phyloP scores from a whole-genome alignment of 2,329 filamentous ascomycete genomes.

The Trichocomaceae sp. region DNA sequence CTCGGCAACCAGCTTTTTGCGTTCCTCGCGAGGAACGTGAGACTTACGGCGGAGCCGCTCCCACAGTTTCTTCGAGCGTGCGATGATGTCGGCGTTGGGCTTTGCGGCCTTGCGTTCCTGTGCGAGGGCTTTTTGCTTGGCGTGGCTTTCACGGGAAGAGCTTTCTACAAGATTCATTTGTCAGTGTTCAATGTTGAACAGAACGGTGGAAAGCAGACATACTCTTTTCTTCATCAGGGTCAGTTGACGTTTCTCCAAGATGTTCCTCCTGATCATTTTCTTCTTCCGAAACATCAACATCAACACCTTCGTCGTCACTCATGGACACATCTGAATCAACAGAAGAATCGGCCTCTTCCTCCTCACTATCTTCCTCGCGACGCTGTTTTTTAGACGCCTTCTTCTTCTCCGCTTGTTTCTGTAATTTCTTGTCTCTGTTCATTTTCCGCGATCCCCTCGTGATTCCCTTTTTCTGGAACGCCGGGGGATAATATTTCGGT shows the following conservation, averaged over 20 bases:
- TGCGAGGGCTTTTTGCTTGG: conserved; percentile 82
- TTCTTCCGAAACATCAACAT: conserved; percentile 23
- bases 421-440: conserved; percentile 27
- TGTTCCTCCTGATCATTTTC: conserved; percentile 15
- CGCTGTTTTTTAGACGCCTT: conserved; percentile 26
- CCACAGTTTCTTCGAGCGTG: conserved; percentile 93
- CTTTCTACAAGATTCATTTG: conserved; percentile 45
- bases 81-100: conserved; percentile 82
- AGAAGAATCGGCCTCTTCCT: conserved; percentile 46
- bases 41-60: conserved; percentile 88
- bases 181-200: conserved; percentile 8
- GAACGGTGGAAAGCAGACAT: neutral
- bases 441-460: conserved; percentile 13
- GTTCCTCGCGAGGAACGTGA: conserved; percentile 82
- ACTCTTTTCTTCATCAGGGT: conserved; percentile 7
- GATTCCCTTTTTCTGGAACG: conserved; percentile 10
- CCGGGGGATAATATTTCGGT: conserved; percentile 8
- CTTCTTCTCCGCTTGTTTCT: conserved; percentile 28
- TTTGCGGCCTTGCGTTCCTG: conserved; percentile 88
- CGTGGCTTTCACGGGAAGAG: conserved; percentile 77
- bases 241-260: conserved; percentile 13
- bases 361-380: conserved; percentile 34
- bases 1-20: conserved; percentile 78
- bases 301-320: conserved; percentile 35
- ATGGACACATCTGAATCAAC: conserved; percentile 50